Evolutionary conservation across 495 filamentous ascomycete species (phyloP).

Genomic region (Podospora tetraspora): DNA sequence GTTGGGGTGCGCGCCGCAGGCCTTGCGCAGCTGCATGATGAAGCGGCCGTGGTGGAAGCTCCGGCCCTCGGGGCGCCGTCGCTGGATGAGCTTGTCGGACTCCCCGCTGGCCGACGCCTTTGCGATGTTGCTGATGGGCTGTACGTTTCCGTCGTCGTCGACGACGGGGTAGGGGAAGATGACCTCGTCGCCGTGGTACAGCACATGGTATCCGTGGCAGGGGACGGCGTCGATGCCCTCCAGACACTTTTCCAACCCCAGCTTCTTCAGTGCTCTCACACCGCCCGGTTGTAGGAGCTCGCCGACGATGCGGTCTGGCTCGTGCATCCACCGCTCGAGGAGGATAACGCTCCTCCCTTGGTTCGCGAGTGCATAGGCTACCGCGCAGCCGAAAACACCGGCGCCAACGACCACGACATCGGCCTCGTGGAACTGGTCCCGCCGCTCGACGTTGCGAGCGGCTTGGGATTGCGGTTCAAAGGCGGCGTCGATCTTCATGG

Average conservation of each 20-base stretch:
- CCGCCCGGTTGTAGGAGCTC: conserved; percentile 94
- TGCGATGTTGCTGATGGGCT: conserved; percentile 2
- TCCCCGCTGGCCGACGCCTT: background rate
- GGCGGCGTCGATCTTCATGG: background rate
- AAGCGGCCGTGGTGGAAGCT: conserved; percentile 83
- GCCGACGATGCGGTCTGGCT: conserved; percentile 94
- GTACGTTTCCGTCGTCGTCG: conserved; percentile 24
- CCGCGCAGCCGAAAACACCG: conserved; percentile 81
- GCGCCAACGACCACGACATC: conserved; percentile 90
- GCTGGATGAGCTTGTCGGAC: conserved; percentile 10
- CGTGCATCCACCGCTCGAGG: conserved; percentile 81
- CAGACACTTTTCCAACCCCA: conserved; percentile 76
- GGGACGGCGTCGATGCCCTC: conserved; percentile 83
- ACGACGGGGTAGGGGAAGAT: conserved; percentile 66
- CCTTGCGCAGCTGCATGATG: conserved; percentile 66
- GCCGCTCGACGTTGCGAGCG: conserved; percentile 37
- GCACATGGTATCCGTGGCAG: conserved; percentile 79
- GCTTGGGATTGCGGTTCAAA: conserved; percentile 17
- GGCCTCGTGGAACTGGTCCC: conserved; percentile 42
- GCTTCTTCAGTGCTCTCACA: conserved; percentile 68
- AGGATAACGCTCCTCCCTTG: conserved; percentile 91
- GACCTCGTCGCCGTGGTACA: conserved; percentile 77
- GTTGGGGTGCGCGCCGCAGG: conserved; percentile 60
- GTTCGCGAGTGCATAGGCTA: conserved; percentile 71
- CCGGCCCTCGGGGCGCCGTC: conserved; percentile 54